A percentile compares a stretch with the other conserved stretches of the same genome.
Evolutionary conservation across 192 early-diverging fungal genomes (phyloP).

Genomic region (Coemansia brasiliensis): DNA sequence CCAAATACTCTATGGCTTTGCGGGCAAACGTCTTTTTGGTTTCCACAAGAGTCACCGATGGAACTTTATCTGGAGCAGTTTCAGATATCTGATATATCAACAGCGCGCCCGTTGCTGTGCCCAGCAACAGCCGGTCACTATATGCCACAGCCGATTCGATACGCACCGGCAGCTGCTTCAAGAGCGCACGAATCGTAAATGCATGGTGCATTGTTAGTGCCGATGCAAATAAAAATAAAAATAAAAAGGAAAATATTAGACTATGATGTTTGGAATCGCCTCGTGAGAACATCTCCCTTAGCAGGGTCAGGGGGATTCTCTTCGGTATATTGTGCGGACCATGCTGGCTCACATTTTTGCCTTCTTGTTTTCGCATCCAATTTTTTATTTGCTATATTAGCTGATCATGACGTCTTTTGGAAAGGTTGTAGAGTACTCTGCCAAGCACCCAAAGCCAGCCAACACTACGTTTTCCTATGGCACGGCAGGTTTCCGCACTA

Average conservation of each 20-base stretch:
- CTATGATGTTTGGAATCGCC: background rate
- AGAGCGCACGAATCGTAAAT: slow-evolving; percentile 70
- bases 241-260: background rate
- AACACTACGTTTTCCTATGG: slow-evolving; percentile 76
- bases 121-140: slow-evolving; percentile 72
- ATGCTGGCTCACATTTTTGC: background rate
- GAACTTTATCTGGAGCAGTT: slow-evolving; percentile 12
- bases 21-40: slow-evolving; percentile 71
- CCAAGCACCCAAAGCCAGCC: slow-evolving; percentile 71
- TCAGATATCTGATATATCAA: slow-evolving; percentile 65
- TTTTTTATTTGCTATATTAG: background rate
- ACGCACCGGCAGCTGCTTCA: slow-evolving; percentile 68
- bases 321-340: background rate
- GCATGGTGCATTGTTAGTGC: slow-evolving; percentile 69
- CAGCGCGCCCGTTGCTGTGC: slow-evolving; percentile 66
- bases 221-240: slow-evolving; percentile 6
- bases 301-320: slow-evolving; percentile 5
- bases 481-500: slow-evolving; percentile 96
- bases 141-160: slow-evolving; percentile 70
- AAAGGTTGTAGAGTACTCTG: slow-evolving; percentile 54
- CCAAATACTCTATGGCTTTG: slow-evolving; percentile 70
- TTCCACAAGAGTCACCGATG: slow-evolving; percentile 60
- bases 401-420: slow-evolving; percentile 19
- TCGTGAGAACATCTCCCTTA: background rate
- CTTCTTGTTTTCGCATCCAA: too few relatives aligned